Conservation (phyloP, 2,329 filamentous ascomycete genomes). For the Fusarium sp. region DNA sequence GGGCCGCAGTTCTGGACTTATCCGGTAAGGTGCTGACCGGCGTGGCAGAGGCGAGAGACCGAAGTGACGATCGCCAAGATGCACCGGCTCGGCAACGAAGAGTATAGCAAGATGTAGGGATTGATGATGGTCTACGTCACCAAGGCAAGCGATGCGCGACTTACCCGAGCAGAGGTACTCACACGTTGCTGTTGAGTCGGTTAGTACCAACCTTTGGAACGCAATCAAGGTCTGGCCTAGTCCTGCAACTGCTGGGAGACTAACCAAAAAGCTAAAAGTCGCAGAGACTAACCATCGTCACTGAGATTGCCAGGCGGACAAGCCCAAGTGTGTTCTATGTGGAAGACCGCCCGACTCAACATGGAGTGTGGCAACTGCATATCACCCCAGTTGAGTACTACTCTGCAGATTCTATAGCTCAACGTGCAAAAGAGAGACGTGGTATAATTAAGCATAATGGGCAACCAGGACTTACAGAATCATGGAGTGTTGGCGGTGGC, state of each 20-base stretch:
- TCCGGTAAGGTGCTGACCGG: not conserved
- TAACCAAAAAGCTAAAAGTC: not conserved
- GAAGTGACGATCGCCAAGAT: not conserved
- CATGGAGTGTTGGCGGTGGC: not conserved
- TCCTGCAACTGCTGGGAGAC: slow-evolving; percentile 9
- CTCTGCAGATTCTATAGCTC: not conserved
- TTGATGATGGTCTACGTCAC: not conserved
- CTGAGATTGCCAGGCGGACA: not conserved
- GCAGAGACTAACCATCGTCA: not conserved
- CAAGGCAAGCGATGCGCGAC: not conserved
- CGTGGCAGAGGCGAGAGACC: not conserved
- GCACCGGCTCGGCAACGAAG: not conserved
- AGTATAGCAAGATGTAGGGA: not conserved
- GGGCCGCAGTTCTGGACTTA: slow-evolving; percentile 1
- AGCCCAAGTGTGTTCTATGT: not conserved
- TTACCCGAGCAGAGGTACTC: not conserved
- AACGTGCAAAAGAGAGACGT: not conserved
- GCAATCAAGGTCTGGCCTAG: not conserved
- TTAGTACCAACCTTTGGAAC: not conserved
- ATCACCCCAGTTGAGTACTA: not conserved
- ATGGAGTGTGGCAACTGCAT: not conserved
- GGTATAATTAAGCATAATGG: not conserved
- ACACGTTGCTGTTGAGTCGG: not conserved
- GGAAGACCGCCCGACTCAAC: slow-evolving; percentile 4
- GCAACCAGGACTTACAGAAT: not conserved